Conservation (phyloP, 2,329 filamentous ascomycete species). For the Fusarium compactum region DNA sequence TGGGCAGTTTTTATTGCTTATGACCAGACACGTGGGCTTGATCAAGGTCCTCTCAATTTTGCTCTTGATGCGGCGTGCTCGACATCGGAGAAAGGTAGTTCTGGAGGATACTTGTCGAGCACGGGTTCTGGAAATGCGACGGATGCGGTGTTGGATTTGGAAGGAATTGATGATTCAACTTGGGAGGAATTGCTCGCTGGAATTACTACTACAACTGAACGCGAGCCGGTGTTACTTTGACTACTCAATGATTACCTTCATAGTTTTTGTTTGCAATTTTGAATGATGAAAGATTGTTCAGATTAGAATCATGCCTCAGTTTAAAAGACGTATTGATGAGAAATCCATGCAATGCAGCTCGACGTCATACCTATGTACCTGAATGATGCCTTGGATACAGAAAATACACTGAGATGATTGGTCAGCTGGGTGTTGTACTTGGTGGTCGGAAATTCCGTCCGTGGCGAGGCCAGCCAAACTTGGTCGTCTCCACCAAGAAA, state of each 20-base stretch:
- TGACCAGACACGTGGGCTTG: background rate
- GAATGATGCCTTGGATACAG: background rate
- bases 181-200: constrained; percentile 17
- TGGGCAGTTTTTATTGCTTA: constrained; percentile 14
- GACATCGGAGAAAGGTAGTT: background rate
- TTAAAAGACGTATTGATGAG: background rate
- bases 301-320: background rate
- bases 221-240: background rate
- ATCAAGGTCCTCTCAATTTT: background rate
- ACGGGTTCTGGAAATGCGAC: background rate
- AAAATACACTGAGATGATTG: background rate
- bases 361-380: background rate
- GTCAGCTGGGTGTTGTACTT: background rate
- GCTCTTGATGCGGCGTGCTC: background rate
- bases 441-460: constrained; percentile 9
- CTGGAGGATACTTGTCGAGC: constrained; percentile 13
- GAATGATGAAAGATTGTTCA: background rate
- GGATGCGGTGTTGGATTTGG: background rate
- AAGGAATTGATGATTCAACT: constrained; percentile 1
- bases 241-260: background rate
- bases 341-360: background rate
- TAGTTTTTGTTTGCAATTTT: background rate
- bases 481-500: background rate
- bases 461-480: background rate
- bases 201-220: background rate